Evolutionary conservation across 768 basidiomycete species (phyloP).

Genomic region (Nevesoporus exiguus): DNA sequence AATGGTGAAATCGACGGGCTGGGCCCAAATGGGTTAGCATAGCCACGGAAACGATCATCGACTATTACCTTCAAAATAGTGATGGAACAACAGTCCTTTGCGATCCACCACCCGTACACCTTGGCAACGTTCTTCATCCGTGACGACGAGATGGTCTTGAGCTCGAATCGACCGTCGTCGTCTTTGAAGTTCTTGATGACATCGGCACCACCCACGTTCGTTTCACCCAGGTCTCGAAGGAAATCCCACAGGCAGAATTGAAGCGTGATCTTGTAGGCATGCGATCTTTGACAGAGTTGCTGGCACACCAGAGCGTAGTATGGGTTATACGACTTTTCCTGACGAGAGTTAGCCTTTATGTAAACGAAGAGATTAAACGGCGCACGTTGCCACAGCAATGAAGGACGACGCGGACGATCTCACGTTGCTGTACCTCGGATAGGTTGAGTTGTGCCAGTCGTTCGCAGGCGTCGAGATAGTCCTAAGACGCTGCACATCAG

Average conservation of each 20-base stretch:
- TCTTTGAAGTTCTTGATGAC: constrained; percentile 58
- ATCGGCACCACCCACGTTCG: constrained; percentile 73
- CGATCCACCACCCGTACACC: constrained; percentile 91
- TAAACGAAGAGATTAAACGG: not conserved
- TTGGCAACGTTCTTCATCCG: constrained; percentile 72
- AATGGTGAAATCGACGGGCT: constrained; percentile 86
- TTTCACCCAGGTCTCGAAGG: constrained; percentile 85
- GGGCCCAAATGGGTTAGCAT: not conserved
- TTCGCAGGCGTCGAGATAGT: constrained; percentile 94
- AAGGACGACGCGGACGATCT: constrained; percentile 87
- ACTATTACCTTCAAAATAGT: constrained; percentile 74
- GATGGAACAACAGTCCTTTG: constrained; percentile 73
- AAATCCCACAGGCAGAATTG: constrained; percentile 98
- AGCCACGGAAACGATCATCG: not conserved
- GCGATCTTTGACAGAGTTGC: constrained; percentile 72
- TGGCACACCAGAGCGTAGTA: constrained; percentile 91
- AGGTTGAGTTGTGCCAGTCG: constrained; percentile 80
- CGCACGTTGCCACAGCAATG: constrained; percentile 90
- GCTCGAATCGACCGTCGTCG: constrained; percentile 43
- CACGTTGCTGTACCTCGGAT: constrained; percentile 88
- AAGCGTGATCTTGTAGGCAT: constrained; percentile 86
- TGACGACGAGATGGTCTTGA: constrained; percentile 52
- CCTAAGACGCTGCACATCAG: constrained; percentile 45
- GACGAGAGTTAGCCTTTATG: not conserved
- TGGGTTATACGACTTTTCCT: constrained; percentile 91